These are phyloP conservation scores for Magnolia changhungtana DNA, from an alignment of 164 flowering plant genomes.

Conservation along the genomic window DNA sequence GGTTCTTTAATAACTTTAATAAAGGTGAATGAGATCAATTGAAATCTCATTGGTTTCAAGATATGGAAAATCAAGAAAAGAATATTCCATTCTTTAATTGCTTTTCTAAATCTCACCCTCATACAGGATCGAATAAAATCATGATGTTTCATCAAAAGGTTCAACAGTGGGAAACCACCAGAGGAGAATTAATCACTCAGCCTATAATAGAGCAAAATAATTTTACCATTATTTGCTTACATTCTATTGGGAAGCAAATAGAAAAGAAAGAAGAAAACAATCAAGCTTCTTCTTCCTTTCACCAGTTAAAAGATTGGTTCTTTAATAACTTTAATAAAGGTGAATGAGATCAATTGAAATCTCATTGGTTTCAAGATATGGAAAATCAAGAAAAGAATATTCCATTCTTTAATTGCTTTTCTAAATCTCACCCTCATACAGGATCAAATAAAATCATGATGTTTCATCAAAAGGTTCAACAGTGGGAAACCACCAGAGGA, in stretches of 20 bases:
- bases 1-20: no score
- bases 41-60: background rate
- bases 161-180: background rate
- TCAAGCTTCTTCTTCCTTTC: background rate
- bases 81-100: background rate
- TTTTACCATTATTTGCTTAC: background rate
- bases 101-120: background rate
- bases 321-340: no score
- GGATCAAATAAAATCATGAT: background rate
- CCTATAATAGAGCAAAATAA: background rate
- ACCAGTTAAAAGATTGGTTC: no score
- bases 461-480: background rate
- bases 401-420: background rate
- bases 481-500: background rate
- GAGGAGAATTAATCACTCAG: background rate
- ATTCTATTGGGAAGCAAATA: background rate
- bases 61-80: background rate
- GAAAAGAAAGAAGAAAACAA: no score
- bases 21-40: background rate
- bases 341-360: background rate
- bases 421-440: background rate
- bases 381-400: background rate
- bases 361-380: background rate
- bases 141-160: background rate
- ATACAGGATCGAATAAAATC: background rate